Evolutionary conservation across 1,139 yeast species (phyloP), one percentile per base, ranked within the genome.

Genomic region (Suhomyces kunorum): DNA sequence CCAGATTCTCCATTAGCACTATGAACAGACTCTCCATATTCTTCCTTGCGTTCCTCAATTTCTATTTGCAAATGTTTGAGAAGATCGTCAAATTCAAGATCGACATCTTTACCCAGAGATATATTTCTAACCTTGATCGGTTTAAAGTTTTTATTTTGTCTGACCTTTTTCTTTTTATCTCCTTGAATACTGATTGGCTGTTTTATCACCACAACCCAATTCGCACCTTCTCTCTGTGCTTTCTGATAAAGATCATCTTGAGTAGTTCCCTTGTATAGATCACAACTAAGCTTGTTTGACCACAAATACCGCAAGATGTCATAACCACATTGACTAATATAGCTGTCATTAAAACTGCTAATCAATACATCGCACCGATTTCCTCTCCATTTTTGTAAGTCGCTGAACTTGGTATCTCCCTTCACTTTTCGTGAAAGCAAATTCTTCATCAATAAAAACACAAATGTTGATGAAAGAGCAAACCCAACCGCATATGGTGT

Each of bases 351-450:
- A 42, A 84, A 75, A 47, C 90, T 77, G 0, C 92, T 76, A 4
- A 92, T 79, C 28, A 90, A 61, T 1, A 89, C 95, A 53, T 88
- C 92, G 60, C 96, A 89, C 47, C 95, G 70, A 8, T 57, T 58
- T 3, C 65, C 60, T 18, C 51, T 57, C 71, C 73, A 63, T 46
- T 46, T 51, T 26, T 46, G 45, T 18, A 45, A 25, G 11, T 33
- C 40, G 8, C 26, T 35, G 8, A 20, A 20, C 18, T 39, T 39
- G 22, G 32, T 15, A 8, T 49, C 49, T 13, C 39, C 34, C 28
- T 46, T 47, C 7, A 43, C 23, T 38, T 52, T 49, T 28, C 64
- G 48, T 14, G 51, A 49, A n/a, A 57, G 49, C 20, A 61, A 26
- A 36, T 64, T 66, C 51, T 67, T 71, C 61, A 68, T 61, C 45